phyloP scores from a whole-genome alignment of 2,329 filamentous ascomycete species.

The Cladosporium oxysporum region DNA sequence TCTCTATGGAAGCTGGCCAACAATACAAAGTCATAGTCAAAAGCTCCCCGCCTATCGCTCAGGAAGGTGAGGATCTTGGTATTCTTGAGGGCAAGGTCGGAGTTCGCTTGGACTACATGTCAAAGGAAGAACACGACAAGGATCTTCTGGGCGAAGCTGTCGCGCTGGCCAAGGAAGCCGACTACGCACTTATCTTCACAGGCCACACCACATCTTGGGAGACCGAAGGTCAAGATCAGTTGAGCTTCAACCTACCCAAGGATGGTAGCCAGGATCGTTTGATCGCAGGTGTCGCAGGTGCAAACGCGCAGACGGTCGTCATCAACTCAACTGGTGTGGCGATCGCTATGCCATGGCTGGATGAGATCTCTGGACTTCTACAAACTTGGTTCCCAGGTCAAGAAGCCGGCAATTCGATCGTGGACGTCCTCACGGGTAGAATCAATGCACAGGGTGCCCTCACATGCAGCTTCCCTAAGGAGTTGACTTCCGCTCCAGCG shows the following conservation, averaged over 20 bases:
- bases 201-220: constrained; percentile 8
- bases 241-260: constrained; percentile 15
- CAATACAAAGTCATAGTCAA: constrained; percentile 1
- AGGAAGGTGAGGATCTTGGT: constrained; percentile 5
- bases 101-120: constrained; percentile 6
- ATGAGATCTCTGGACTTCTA: constrained; percentile 2
- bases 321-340: constrained; percentile 14
- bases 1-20: not conserved
- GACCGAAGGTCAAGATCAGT: constrained; percentile 12
- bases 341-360: constrained; percentile 11
- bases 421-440: constrained; percentile 73
- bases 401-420: constrained; percentile 78
- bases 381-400: constrained; percentile 55
- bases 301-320: constrained; percentile 1
- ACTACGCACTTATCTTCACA: constrained; percentile 4
- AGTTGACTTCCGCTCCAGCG: constrained; percentile 57
- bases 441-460: constrained; percentile 75
- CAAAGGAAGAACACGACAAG: constrained; percentile 7
- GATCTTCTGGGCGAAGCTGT: constrained; percentile 11
- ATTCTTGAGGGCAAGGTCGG: not conserved
- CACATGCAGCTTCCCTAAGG: constrained; percentile 67
- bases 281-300: constrained; percentile 8
- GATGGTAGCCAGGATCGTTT: constrained; percentile 12
- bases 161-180: not conserved
- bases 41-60: constrained; percentile 4